Base-by-base conservation (phyloP, 139 green algal species). In the Tetradesmus obliquus region DNA sequence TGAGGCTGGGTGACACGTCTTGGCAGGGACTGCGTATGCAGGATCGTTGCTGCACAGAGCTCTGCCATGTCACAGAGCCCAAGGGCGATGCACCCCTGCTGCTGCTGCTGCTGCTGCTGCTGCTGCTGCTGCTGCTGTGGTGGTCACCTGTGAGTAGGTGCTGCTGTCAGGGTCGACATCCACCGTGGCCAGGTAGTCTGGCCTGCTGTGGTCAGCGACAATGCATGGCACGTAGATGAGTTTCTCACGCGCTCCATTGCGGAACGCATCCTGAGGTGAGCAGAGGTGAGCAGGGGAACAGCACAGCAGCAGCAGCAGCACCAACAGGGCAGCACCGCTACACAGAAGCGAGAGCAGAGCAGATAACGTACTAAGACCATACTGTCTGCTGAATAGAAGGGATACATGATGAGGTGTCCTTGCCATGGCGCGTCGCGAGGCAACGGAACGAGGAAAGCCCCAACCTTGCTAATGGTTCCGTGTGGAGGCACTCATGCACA, bases 181-280 rank as follows among this genome's bases (percentile, higher is more conserved):
- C 3, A 98, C 86, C 0, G 95, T 97, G 1, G 93, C 94, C 45
- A 98, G 90, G 74, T 98, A 98, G 86, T 98, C 97, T 5, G 97
- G 96, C 20, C 94, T 87, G 58, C 58, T 76, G 12, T 93, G 90
- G 8, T 96, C 93, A 7, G 95, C 89, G 0, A 95, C 71, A 0
- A 97, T 91, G 22, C 86, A 92, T 7, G 95, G 93, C 3, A 97
- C 76, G 54, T 98, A 98, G 0, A 98, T 89, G 0, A 98, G 88
- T 90, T 95, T 96, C 90, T 98, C 96, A 1, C 93, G 80, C 2
- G 88, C 62, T 0, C 93, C 96, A 3, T 90, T 91, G 0, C 91
- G 84, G n/a, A 92, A 95, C 0, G 96, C 96, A 10, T 97, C 96
- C 95, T 97, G 76, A 51, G 32, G 2, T 20, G 24, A 55, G 12